These are phyloP conservation scores for Trichosporon ovoides DNA, from an alignment of 1,284 basidiomycete species.

Conservation along the genomic window DNA sequence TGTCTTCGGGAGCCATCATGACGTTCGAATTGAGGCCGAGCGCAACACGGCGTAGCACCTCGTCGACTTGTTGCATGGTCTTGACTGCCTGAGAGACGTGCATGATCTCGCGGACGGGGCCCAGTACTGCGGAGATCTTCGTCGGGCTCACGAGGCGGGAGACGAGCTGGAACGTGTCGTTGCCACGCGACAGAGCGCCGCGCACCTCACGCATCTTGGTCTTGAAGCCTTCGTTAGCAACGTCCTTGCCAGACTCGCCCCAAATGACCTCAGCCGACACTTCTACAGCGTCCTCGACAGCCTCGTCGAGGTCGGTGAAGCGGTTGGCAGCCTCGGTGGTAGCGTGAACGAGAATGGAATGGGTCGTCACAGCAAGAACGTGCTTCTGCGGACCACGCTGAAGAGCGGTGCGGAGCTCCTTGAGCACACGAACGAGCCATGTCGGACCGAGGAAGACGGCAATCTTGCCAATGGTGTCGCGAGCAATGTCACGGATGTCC, in stretches of 20 bases:
- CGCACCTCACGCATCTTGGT: constrained; percentile 90
- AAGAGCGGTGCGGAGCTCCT: constrained; percentile 76
- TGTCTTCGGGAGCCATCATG: constrained; percentile 63
- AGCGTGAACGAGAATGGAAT: constrained; percentile 74
- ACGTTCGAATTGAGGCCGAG: constrained; percentile 79
- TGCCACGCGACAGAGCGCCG: constrained; percentile 67
- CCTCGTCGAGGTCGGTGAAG: constrained; percentile 67
- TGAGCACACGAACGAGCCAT: constrained; percentile 68
- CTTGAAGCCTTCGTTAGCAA: constrained; percentile 83
- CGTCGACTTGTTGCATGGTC: constrained; percentile 80
- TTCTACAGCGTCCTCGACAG: constrained; percentile 70
- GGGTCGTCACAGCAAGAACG: constrained; percentile 77
- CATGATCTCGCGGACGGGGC: constrained; percentile 79
- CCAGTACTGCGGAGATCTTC: constrained; percentile 70
- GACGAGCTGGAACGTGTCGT: constrained; percentile 79
- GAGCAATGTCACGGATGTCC: constrained; percentile 82
- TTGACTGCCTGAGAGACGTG: constrained; percentile 76
- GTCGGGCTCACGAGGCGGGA: constrained; percentile 68
- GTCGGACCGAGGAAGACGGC: constrained; percentile 66
- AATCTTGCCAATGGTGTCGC: constrained; percentile 81
- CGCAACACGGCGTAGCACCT: constrained; percentile 76
- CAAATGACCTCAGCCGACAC: constrained; percentile 90
- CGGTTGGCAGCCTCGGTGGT: constrained; percentile 56
- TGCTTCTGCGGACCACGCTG: constrained; percentile 90
- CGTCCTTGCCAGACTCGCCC: constrained; percentile 87